Evolutionary conservation across 345 rosid species (phyloP).

Genomic region (Citrus medica): DNA sequence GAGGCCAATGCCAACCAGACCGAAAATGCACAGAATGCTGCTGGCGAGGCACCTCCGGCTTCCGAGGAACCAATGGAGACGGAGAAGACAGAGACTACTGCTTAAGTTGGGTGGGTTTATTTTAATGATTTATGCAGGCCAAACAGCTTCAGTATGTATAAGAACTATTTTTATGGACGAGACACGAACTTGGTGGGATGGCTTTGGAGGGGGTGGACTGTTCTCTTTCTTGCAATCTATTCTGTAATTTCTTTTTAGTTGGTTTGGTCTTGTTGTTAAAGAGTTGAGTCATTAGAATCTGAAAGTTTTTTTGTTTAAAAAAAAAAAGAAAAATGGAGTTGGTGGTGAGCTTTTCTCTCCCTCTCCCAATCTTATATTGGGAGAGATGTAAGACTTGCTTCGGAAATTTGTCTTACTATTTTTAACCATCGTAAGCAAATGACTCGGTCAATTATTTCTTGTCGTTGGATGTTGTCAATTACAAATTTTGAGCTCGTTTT

Average conservation of each 20-base stretch:
- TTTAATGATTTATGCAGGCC: slow-evolving; percentile 3
- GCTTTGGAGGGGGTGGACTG: not conserved
- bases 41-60: slow-evolving; percentile 36
- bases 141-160: slow-evolving; percentile 17
- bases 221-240: not conserved
- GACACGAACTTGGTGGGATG: slow-evolving; percentile 3
- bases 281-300: slow-evolving; percentile 24
- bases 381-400: not conserved
- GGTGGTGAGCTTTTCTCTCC: not conserved
- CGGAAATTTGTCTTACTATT: not conserved
- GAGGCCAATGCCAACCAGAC: slow-evolving; percentile 20
- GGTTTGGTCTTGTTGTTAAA: slow-evolving; percentile 6
- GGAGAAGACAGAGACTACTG: slow-evolving; percentile 43
- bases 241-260: slow-evolving; percentile 15
- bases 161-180: slow-evolving; percentile 1
- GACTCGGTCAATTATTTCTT: not conserved
- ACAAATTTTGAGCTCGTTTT: not conserved
- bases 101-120: slow-evolving; percentile 9
- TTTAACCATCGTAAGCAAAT: slow-evolving; percentile 1
- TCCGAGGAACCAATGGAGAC: slow-evolving; percentile 81
- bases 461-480: not conserved
- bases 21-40: slow-evolving; percentile 25
- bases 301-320: not conserved
- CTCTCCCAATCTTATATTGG: slow-evolving; percentile 4
- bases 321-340: not conserved